Base-by-base conservation (phyloP, 352 stramenopile species). In the Aphanomyces astaci region DNA sequence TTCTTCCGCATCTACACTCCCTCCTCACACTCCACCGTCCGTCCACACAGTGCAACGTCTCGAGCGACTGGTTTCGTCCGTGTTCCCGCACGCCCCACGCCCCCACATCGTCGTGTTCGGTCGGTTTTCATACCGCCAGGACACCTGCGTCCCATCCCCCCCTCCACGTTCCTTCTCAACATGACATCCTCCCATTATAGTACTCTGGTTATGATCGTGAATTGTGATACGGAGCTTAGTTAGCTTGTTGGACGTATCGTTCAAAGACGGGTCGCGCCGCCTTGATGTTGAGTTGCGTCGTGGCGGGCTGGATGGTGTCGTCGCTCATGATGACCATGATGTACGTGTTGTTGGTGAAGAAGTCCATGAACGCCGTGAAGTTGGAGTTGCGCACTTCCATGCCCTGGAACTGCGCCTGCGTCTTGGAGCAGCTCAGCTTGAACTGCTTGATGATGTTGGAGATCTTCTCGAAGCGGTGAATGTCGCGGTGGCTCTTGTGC, bases 361-460 rank as follows among this genome's bases (percentile, higher is more conserved):
- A 94, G 77, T 99, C 96, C 78, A 99, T 98, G 72, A 96, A 98
- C 4, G 96, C 96, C 49, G 92, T 97, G 69, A 99, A 99, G 81
- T 99, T 99, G n/a, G 87, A 90, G 52, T 98, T 97, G 75, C 96
- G 85, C 69, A 96, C 89, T 72, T 96, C 90, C 95, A 99, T 98
- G 46, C 95, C 96, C 75, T 98, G 92, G 73, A 99, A 99, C 76
- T 99, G 90, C 28, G 94, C 95, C 76, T 98, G 93, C 1, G 95
- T 97, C 81, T 99, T 99, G 73, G 89, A 97, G 79, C 97, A 99
- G 76, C 84, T 97, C 22, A 99, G 86, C 80, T 99, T 99, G 81
- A 99, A 99, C 79, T 99, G 97, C 81, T 99, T 99, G 78, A 99
- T 98, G 79, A 99, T 99, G 76, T 99, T 99, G 73, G 89, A 98